Base-by-base conservation (phyloP, 176 grass and related monocot genomes). In the Panicum miliaceum region DNA sequence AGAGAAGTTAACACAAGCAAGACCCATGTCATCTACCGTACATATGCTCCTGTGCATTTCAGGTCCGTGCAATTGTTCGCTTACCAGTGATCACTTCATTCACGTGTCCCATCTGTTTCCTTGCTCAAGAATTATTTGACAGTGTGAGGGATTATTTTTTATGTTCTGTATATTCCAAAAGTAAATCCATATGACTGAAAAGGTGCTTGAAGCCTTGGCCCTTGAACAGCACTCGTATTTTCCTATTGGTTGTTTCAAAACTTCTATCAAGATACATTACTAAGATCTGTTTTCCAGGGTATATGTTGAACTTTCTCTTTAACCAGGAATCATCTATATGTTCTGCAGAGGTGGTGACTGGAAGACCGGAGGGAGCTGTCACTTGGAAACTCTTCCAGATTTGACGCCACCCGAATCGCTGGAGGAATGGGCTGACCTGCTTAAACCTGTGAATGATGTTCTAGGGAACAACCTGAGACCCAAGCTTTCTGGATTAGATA, bases 1-100 rank as follows among this genome's bases (percentile, higher is more conserved):
- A 87, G 61, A 68, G 89, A 98, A 86, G 96, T 98, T 79, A 81
- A 95, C 81, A 80, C 75, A 78, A 93, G 85, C 84, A 93, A 91
- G 76, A 98, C 91, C 54, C 92, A 95, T 48, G 87, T 93, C 89
- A 92, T 98, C 64, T 98, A 92, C 78, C 91, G 92, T 48, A 95
- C 91, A 37, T 95, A 98, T 83, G 87, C 96, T 86, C 96, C 96
- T 41, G 90, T 95, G 79, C 96, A 98, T 91, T 95, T 98, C 96
- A 95, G 96, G 96, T 98, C n/a, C 80, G 91, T 82, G 7, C 65
- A 51, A 45, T 68, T 61, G 52, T n/a, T 40, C 15, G 29, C 61
- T 84, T 66, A 66, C 20, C 1, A 35, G 34, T 29, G 15, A 36
- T 38, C 45, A 38, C 3, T 26, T 32, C 29, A 32, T 32, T 32